These are phyloP conservation scores for Colletotrichum paranaense DNA, from an alignment of 2,329 filamentous ascomycete species.

Conservation along the genomic window DNA sequence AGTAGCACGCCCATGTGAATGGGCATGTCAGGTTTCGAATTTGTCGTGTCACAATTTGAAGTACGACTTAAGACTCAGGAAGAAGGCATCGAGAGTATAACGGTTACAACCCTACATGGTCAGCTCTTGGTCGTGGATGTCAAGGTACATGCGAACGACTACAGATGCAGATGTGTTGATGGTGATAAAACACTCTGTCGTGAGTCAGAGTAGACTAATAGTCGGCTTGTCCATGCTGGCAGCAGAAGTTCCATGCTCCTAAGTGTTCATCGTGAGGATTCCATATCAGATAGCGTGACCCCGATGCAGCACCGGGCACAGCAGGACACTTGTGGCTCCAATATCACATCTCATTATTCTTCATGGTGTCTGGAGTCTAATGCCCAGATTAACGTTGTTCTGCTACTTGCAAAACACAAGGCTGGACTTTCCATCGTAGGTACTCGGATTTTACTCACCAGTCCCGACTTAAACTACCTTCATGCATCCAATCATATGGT, in stretches of 20 bases:
- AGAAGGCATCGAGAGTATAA: conserved; percentile 76
- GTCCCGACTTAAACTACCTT: too few species aligned
- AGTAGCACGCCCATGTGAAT: conserved; percentile 68
- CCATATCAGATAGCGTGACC: neutral
- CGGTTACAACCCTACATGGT: conserved; percentile 76
- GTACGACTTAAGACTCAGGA: conserved; percentile 75
- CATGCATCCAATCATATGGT: neutral
- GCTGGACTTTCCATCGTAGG: too few species aligned
- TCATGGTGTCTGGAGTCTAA: neutral
- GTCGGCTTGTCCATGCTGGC: neutral
- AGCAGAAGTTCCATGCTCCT: neutral
- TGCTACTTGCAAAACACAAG: too few species aligned
- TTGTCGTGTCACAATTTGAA: conserved; percentile 77
- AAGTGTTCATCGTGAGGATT: neutral
- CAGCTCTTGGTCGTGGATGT: conserved; percentile 75
- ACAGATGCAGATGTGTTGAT: neutral
- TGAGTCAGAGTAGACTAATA: neutral
- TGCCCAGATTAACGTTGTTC: neutral
- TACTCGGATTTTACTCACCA: too few species aligned
- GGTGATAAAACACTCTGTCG: neutral
- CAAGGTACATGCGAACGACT: conserved; percentile 39
- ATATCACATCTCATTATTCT: neutral
- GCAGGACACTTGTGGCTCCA: too few species aligned
- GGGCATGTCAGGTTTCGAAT: conserved; percentile 72
- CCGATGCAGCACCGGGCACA: neutral